Conservation (phyloP, 2,329 filamentous ascomycete genomes). For the Aspergillus sp. region DNA sequence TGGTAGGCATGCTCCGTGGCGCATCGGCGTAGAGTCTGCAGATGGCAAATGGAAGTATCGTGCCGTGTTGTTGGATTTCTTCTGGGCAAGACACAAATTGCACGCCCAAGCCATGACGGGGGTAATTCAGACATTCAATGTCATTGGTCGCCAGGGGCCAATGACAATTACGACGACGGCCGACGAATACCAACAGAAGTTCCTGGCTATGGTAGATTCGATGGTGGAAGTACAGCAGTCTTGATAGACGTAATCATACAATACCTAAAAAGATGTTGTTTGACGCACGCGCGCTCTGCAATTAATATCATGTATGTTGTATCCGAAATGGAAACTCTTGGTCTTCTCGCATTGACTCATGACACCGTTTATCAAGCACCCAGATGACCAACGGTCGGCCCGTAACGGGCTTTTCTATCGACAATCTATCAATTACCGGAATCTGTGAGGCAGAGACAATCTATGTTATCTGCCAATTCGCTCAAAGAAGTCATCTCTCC, state of each 20-base stretch:
- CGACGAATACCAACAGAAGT: conserved; percentile 64
- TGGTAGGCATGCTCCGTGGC: conserved; percentile 53
- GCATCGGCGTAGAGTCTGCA: conserved; percentile 60
- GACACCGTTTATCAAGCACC: conserved; percentile 6
- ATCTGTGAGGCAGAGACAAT: neutral
- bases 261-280: neutral
- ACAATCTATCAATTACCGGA: conserved; percentile 7
- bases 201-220: conserved; percentile 54
- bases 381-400: neutral
- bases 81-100: conserved; percentile 73
- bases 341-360: conserved; percentile 9
- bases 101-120: conserved; percentile 67
- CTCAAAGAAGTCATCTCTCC: neutral
- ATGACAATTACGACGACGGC: conserved; percentile 75
- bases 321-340: neutral
- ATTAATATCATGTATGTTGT: neutral
- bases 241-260: neutral
- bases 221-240: conserved; percentile 41
- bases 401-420: neutral
- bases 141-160: conserved; percentile 63
- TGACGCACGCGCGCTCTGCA: neutral
- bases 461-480: neutral
- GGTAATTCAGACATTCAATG: conserved; percentile 65
- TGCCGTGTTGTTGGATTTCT: conserved; percentile 70
- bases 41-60: conserved; percentile 69